Evolutionary conservation across 2,329 filamentous ascomycete genomes (phyloP).

Genomic region (Exophiala xenobiotica): DNA sequence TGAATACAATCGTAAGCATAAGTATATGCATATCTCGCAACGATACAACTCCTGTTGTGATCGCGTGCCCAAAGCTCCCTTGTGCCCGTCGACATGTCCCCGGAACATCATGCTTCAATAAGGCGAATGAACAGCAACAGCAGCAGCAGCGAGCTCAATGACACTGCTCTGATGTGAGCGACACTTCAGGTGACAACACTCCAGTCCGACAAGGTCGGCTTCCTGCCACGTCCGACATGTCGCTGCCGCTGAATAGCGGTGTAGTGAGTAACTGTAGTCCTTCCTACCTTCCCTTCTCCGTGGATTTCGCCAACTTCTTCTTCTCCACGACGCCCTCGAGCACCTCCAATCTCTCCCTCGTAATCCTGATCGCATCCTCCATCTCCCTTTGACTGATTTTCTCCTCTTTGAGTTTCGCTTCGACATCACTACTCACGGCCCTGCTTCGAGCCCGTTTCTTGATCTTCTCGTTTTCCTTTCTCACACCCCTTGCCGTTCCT

Average conservation of each 20-base stretch:
- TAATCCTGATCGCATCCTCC: conserved; percentile 77
- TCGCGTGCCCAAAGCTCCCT: neutral
- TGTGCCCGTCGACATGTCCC: neutral
- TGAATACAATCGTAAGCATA: conserved; percentile 2
- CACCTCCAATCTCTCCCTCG: conserved; percentile 77
- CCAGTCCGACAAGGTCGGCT: too few species aligned
- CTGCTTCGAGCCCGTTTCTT: conserved; percentile 30
- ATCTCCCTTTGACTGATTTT: conserved; percentile 73
- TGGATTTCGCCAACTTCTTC: conserved; percentile 20
- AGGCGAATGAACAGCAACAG: neutral
- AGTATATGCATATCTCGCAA: too few species aligned
- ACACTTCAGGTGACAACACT: too few species aligned
- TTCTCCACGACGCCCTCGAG: conserved; percentile 71
- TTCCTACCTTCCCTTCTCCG: neutral
- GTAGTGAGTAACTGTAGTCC: too few species aligned
- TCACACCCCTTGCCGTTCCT: too few species aligned
- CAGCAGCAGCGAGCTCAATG: too few species aligned
- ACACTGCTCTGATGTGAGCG: too few species aligned
- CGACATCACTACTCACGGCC: conserved; percentile 46
- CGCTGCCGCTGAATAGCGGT: too few species aligned
- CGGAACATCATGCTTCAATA: conserved; percentile 1
- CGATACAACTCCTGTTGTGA: neutral
- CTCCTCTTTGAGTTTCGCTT: conserved; percentile 60
- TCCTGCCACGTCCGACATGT: too few species aligned
- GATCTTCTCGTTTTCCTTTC: conserved; percentile 30